Percentiles rank a stretch among this genome's conserved stretches.
Evolutionary conservation across 768 basidiomycete species (phyloP).

Genomic region (Lyophyllum shimeji): DNA sequence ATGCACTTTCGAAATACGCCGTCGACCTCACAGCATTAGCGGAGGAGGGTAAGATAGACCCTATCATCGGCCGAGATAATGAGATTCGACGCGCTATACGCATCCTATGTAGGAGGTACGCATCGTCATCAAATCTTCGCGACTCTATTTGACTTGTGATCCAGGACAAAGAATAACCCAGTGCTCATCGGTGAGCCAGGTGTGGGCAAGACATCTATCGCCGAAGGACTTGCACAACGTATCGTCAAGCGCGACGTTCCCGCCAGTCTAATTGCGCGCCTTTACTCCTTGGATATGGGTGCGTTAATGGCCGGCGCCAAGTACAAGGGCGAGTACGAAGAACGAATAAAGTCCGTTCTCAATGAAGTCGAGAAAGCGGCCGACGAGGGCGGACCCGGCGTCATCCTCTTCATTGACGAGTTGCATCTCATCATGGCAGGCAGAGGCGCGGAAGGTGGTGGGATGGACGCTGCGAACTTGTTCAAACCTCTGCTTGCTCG

Average conservation of each 20-base stretch:
- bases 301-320: conserved; percentile 92
- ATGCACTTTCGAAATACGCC: conserved; percentile 88
- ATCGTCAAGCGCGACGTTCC: conserved; percentile 95
- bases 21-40: conserved; percentile 85
- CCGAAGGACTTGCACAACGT: conserved; percentile 93
- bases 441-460: conserved; percentile 75
- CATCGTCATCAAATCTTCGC: neutral
- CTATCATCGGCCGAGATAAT: conserved; percentile 90
- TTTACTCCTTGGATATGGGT: conserved; percentile 92
- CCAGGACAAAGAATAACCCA: conserved; percentile 94
- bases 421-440: conserved; percentile 93
- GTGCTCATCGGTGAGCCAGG: conserved; percentile 94
- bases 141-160: neutral
- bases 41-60: conserved; percentile 92
- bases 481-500: conserved; percentile 91
- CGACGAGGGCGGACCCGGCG: conserved; percentile 68
- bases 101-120: conserved; percentile 74
- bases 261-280: conserved; percentile 63
- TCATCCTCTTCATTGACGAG: conserved; percentile 96
- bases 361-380: conserved; percentile 91
- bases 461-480: conserved; percentile 92
- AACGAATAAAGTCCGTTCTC: conserved; percentile 89
- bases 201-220: conserved; percentile 94
- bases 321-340: conserved; percentile 96
- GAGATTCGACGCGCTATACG: conserved; percentile 86